Base-by-base conservation (phyloP, 2,329 filamentous ascomycete species). In the Pseudogymnoascus sp. region DNA sequence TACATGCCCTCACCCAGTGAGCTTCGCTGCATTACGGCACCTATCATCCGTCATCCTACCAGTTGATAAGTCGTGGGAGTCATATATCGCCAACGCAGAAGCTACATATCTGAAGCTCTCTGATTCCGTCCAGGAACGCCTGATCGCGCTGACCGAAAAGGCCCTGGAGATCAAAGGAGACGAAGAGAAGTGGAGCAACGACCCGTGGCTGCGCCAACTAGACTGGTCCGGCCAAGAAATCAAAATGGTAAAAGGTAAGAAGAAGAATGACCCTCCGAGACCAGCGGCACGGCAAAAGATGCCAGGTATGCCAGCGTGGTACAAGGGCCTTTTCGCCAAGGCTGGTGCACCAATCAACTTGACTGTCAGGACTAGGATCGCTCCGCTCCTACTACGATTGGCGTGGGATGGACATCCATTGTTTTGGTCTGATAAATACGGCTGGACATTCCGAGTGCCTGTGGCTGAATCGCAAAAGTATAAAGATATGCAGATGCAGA, bases 201-300 rank as follows among this genome's bases (percentile, higher is more conserved):
- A 99, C 70, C 91, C 92, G 4, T 99, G 95, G 95, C 75, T 99
- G 70, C 83, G 82, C 66, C 94, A 99, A 78, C 82, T 99, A 60
- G 92, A 99, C 78, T 99, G 94, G 94, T 90, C 90, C 0, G 91
- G 91, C 3, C 92, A 97, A 74, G 91, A 96, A 73, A 81, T 96
- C 65, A 92, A 85, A 72, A 94, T 93, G 89, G 87, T 86, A 21
- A 97, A 97, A 73, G 89, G 88, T 3, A 97, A 94, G 78, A 92
- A 89, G 75, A 97, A 96, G 74, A 80, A 78, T 8, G 91, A 95
- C 62, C 86, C 88, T 9, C 88, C 89, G 1, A 81, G 91, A 48
- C 91, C 88, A 31, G 89, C 87, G 6, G 87, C 87, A 9, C 81
- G 89, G 51, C 94, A 99, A 73, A 99, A 97, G 80, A 91, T 89